These are phyloP conservation scores for Colletotrichum sp. DNA, from an alignment of 2,329 filamentous ascomycete species.

Conservation along the genomic window DNA sequence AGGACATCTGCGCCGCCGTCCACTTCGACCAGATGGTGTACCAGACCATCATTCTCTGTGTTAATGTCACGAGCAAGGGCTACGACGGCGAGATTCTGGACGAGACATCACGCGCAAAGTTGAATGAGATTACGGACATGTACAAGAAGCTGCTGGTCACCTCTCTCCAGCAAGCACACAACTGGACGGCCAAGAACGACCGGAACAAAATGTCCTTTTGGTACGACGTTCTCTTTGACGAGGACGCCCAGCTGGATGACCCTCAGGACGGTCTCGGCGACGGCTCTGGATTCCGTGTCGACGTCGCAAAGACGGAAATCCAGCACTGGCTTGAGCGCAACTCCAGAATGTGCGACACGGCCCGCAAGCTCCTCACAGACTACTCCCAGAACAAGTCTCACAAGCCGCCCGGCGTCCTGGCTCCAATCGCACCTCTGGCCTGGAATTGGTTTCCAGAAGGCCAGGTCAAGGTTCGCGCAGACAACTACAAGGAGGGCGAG, in stretches of 20 bases:
- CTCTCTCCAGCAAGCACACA: slow-evolving; percentile 69
- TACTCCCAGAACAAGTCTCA: slow-evolving; percentile 57
- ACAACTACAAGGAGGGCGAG: slow-evolving; percentile 38
- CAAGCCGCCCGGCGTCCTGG: slow-evolving; percentile 54
- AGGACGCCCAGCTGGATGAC: slow-evolving; percentile 50
- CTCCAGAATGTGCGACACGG: slow-evolving; percentile 62
- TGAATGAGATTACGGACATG: slow-evolving; percentile 68
- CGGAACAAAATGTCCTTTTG: slow-evolving; percentile 75
- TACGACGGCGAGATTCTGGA: slow-evolving; percentile 69
- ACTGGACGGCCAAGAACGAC: slow-evolving; percentile 73
- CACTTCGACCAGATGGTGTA: slow-evolving; percentile 71
- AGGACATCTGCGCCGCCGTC: slow-evolving; percentile 69
- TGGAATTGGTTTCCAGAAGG: slow-evolving; percentile 60
- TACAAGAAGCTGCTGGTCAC: slow-evolving; percentile 73
- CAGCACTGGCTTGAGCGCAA: slow-evolving; percentile 68
- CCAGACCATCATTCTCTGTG: slow-evolving; percentile 68
- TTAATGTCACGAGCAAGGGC: slow-evolving; percentile 71
- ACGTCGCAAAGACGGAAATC: slow-evolving; percentile 64
- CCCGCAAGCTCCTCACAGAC: slow-evolving; percentile 57
- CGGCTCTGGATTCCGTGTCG: slow-evolving; percentile 57
- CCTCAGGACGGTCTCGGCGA: slow-evolving; percentile 59
- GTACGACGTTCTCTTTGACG: slow-evolving; percentile 70
- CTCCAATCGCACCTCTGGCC: slow-evolving; percentile 55
- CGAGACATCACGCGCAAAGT: slow-evolving; percentile 58
- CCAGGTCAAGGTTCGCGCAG: slow-evolving; percentile 35